Base-by-base conservation (phyloP, 768 basidiomycete species). In the Pisolithus orientalis region DNA sequence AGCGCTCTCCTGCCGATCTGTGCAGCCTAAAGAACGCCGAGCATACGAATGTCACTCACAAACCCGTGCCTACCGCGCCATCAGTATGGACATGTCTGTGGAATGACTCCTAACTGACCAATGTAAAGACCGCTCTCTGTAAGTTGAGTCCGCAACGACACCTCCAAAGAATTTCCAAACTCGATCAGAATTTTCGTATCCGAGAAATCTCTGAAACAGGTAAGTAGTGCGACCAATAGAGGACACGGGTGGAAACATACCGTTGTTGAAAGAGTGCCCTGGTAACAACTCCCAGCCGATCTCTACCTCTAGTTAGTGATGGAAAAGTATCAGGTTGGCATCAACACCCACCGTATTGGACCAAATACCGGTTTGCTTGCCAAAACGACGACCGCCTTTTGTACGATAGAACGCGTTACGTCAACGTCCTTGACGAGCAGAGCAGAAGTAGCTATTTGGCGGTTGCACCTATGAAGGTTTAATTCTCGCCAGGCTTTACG, bases 331-430 rank as follows among this genome's bases (percentile, higher is more conserved):
- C 51, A 17, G 2, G 2, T 34, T 29, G 13, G 5, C 13, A 1
- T 39, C 21, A 13, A 5, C 9, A 59, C 70, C 37, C 40, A 88
- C 87, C 94, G 82, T 69, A 98, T 91, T 9, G 93, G 92, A 11
- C 96, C 96, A 62, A 95, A 95, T 2, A 94, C 80, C 0, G 93
- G 92, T 63, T 90, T 89, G 11, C 86, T 82, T 4, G 92, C 94
- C 34, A 99, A 75, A 3, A 99, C 90, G 0, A 98, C 92, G 3
- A 99, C 90, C 0, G 96, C 94, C 65, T 98, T 99, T 68, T 99
- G 96, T 0, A 99, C 96, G 8, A 87, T 98, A 5, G 89, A 92
- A 14, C 96, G 84, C 5, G 96, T 98, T 16, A 98, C 90, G 57
- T 96, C 94, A 2, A 80, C 74, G 38, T 82, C 79, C 63, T 85